Evolutionary conservation across 805 yeast species (phyloP).

Genomic region (Zygoascus ofunaensis): DNA sequence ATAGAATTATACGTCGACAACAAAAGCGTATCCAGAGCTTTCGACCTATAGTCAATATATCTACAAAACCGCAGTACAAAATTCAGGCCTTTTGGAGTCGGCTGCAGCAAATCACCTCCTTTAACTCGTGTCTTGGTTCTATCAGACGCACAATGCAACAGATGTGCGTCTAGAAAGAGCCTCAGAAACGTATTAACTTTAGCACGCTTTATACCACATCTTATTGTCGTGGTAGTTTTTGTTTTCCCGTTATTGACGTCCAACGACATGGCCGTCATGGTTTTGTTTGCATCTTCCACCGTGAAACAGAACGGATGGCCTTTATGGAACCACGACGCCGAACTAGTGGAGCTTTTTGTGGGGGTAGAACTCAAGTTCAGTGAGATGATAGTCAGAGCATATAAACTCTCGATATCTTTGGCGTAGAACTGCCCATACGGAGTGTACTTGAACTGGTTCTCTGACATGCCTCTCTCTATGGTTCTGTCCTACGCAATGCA

Average conservation of each 20-base stretch:
- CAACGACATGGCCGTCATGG: conserved; percentile 43
- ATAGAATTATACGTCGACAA: conserved; percentile 57
- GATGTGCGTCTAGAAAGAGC: conserved; percentile 17
- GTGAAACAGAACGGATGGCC: conserved; percentile 46
- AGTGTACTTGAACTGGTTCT: conserved; percentile 35
- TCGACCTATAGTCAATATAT: conserved; percentile 41
- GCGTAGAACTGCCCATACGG: conserved; percentile 45
- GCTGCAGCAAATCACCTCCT: conserved; percentile 48
- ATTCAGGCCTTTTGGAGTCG: conserved; percentile 86
- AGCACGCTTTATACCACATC: conserved; percentile 13
- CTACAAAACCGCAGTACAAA: conserved; percentile 52
- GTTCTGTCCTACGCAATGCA: too few species aligned
- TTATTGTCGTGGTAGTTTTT: conserved; percentile 23
- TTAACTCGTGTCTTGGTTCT: conserved; percentile 49
- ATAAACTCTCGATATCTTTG: conserved; percentile 53
- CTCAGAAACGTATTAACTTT: conserved; percentile 8
- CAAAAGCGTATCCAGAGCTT: conserved; percentile 39
- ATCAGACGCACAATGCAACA: conserved; percentile 68
- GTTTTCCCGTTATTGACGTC: conserved; percentile 42
- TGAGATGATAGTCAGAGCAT: conserved; percentile 41
- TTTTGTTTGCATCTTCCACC: conserved; percentile 40
- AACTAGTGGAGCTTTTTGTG: conserved; percentile 23
- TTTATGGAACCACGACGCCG: conserved; percentile 23
- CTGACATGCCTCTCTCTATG: too few species aligned
- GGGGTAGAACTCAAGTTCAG: conserved; percentile 25